Conservation (phyloP, 805 yeast genomes). For the Yarrowia bubula region DNA sequence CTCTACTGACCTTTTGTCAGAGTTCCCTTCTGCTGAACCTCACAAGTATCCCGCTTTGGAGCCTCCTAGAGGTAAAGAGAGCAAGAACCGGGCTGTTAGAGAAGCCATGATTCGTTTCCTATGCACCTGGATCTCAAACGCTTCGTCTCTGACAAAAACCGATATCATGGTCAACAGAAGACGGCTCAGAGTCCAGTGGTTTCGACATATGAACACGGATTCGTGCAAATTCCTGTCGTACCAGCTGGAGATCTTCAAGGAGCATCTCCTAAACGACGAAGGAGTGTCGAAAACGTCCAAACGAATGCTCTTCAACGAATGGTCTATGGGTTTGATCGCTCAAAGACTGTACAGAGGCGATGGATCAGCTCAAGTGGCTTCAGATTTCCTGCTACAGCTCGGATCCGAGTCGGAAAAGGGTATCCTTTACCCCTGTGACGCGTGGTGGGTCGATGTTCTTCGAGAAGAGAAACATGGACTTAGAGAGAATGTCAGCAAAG, state of each 20-base stretch:
- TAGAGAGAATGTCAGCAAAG: not conserved
- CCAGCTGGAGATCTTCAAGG: slow-evolving; percentile 50
- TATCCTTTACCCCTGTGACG: slow-evolving; percentile 37
- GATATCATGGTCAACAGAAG: slow-evolving; percentile 55
- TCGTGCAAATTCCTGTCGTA: slow-evolving; percentile 43
- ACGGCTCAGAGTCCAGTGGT: slow-evolving; percentile 62
- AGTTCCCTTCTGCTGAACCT: slow-evolving; percentile 58
- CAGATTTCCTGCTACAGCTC: slow-evolving; percentile 49
- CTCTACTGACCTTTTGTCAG: slow-evolving; percentile 56
- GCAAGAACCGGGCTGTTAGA: slow-evolving; percentile 45
- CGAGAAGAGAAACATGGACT: slow-evolving; percentile 7
- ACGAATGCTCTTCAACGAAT: slow-evolving; percentile 73
- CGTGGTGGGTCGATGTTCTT: slow-evolving; percentile 34
- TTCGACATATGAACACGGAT: slow-evolving; percentile 64
- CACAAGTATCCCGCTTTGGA: slow-evolving; percentile 20
- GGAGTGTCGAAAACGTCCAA: slow-evolving; percentile 66
- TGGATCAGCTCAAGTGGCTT: slow-evolving; percentile 37
- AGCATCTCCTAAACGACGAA: slow-evolving; percentile 55
- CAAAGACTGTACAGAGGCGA: slow-evolving; percentile 48
- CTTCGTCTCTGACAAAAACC: slow-evolving; percentile 58
- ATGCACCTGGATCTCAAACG: slow-evolving; percentile 49
- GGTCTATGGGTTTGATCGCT: slow-evolving; percentile 59
- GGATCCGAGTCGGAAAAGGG: slow-evolving; percentile 46
- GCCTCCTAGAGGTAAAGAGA: not conserved
- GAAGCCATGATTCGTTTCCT: slow-evolving; percentile 60